These are phyloP conservation scores for Epichloe glyceriae DNA, from an alignment of 2,329 filamentous ascomycete species.

Conservation along the genomic window DNA sequence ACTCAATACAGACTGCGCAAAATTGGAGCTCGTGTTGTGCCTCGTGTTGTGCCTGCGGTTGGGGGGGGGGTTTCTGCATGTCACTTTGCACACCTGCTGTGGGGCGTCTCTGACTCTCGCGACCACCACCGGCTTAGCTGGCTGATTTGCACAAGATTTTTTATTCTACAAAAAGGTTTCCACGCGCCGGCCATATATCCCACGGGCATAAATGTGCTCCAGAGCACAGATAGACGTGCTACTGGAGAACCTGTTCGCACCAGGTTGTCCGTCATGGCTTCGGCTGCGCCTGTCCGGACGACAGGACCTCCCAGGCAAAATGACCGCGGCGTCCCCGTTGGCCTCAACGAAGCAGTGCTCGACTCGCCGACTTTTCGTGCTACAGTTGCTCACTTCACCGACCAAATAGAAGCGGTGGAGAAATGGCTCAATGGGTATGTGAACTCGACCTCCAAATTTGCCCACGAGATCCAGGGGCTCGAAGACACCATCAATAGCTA, in stretches of 20 bases:
- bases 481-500: constrained; percentile 71
- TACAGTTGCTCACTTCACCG: constrained; percentile 71
- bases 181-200: not conserved
- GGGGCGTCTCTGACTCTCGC: no score
- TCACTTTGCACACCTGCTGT: no score
- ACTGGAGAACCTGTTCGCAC: not conserved
- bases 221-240: constrained; percentile 3
- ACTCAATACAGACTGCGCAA: no score
- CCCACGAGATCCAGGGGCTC: constrained; percentile 54
- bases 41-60: no score
- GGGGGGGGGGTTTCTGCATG: no score
- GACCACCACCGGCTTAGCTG: no score
- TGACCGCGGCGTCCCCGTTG: constrained; percentile 52
- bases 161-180: not conserved
- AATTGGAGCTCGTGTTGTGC: no score
- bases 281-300: constrained; percentile 5
- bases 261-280: constrained; percentile 10
- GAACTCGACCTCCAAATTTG: constrained; percentile 39
- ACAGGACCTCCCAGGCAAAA: constrained; percentile 8
- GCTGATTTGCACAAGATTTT: no score
- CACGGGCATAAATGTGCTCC: not conserved
- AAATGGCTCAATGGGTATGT: constrained; percentile 67
- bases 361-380: constrained; percentile 94
- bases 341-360: constrained; percentile 85
- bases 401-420: constrained; percentile 84